Conservation (phyloP, 305 asterid species). For the Andrographis paniculata region DNA sequence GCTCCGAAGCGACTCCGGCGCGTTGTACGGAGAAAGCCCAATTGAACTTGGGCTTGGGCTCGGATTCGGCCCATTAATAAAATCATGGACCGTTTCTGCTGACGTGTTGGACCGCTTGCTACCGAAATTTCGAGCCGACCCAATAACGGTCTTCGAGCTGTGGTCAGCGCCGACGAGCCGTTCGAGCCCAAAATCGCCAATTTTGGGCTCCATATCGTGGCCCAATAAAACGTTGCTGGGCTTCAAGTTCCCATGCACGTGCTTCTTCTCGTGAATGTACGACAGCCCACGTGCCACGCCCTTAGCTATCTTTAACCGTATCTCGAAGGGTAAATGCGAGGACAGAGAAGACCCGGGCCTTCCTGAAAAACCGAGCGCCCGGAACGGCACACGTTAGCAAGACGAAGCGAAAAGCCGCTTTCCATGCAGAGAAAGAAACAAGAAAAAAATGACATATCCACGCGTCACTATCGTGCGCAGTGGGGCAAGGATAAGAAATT, state of each 20-base stretch:
- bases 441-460: too few species aligned
- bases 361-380: slow-evolving; percentile 30
- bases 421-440: slow-evolving; percentile 13
- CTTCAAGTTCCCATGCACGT: slow-evolving; percentile 87
- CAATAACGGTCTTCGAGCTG: slow-evolving; percentile 45
- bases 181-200: slow-evolving; percentile 90
- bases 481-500: slow-evolving; percentile 14
- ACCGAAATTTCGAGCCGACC: slow-evolving; percentile 69
- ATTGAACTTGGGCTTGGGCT: slow-evolving; percentile 77
- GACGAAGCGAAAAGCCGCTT: background rate
- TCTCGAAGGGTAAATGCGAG: slow-evolving; percentile 39
- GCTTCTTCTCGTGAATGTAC: slow-evolving; percentile 88
- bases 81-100: slow-evolving; percentile 65
- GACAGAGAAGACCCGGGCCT: slow-evolving; percentile 77
- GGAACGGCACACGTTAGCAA: slow-evolving; percentile 3
- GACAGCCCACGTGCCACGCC: slow-evolving; percentile 88
- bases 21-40: slow-evolving; percentile 66
- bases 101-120: slow-evolving; percentile 85
- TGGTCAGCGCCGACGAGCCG: slow-evolving; percentile 55
- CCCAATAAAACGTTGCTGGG: slow-evolving; percentile 74
- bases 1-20: slow-evolving; percentile 86
- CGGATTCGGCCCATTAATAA: slow-evolving; percentile 49
- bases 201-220: slow-evolving; percentile 77
- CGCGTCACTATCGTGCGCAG: background rate
- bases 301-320: slow-evolving; percentile 74